These are phyloP conservation scores for Termitomyces sp. DNA, from an alignment of 768 basidiomycete species.

Conservation along the genomic window DNA sequence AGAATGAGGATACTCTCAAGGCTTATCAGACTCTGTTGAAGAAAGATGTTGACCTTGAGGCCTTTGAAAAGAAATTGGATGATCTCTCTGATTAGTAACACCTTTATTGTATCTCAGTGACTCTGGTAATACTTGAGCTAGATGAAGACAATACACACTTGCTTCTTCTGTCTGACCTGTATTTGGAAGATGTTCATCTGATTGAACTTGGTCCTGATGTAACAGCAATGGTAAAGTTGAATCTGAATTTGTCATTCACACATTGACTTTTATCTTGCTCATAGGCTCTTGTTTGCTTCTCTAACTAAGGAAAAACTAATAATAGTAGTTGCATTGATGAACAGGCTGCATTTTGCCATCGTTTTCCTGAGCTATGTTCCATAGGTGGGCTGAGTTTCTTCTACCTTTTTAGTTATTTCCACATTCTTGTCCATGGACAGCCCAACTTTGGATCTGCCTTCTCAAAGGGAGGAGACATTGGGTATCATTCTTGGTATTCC, in stretches of 20 bases:
- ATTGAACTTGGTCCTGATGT: neutral
- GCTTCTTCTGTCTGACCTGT: conserved; percentile 22
- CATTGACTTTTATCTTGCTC: too few species aligned
- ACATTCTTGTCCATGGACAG: too few species aligned
- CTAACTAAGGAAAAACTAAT: conserved; percentile 1
- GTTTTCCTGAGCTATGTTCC: neutral
- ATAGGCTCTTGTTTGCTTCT: too few species aligned
- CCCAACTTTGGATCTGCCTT: neutral
- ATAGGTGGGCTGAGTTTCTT: neutral
- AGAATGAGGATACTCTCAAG: too few species aligned
- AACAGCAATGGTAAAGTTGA: neutral
- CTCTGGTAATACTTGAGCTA: too few species aligned
- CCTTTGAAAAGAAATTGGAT: too few species aligned
- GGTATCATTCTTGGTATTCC: conserved; percentile 1
- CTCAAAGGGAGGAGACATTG: neutral
- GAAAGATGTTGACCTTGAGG: too few species aligned
- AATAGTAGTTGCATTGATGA: neutral
- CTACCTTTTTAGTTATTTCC: neutral
- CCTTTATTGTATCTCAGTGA: too few species aligned
- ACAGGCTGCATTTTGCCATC: conserved; percentile 1
- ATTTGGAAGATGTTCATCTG: conserved; percentile 2
- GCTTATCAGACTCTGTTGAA: too few species aligned
- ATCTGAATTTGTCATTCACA: neutral
- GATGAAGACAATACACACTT: conserved; percentile 21
- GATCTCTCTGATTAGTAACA: too few species aligned